Evolutionary conservation across 2,329 filamentous ascomycete species (phyloP).

Genomic region (Tolypocladium sp.): DNA sequence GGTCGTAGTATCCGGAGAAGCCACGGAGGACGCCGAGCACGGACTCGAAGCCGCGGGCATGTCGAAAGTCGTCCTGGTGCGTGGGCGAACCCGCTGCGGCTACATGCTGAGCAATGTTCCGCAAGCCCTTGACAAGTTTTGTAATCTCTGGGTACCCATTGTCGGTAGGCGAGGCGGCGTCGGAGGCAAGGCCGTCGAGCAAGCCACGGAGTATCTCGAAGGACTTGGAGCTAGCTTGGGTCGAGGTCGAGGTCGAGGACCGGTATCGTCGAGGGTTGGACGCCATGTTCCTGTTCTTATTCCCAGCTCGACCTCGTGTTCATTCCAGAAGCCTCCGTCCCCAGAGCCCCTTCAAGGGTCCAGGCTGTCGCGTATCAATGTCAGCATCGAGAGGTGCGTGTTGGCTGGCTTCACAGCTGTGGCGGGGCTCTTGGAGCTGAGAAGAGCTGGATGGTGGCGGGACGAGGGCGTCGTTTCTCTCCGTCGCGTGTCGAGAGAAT

Average conservation of each 20-base stretch:
- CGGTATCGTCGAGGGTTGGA: conserved; percentile 48
- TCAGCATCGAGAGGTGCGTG: conserved; percentile 23
- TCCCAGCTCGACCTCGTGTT: conserved; percentile 7
- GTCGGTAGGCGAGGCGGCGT: conserved; percentile 19
- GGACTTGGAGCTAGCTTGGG: conserved; percentile 51
- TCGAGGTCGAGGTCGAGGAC: conserved; percentile 55
- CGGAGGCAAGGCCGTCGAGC: conserved; percentile 35
- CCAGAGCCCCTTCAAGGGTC: conserved; percentile 28
- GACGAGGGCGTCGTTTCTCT: neutral
- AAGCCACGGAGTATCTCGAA: conserved; percentile 48
- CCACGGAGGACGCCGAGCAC: conserved; percentile 61
- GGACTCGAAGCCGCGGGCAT: conserved; percentile 68
- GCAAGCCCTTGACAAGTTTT: conserved; percentile 45
- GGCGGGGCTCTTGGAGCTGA: conserved; percentile 13
- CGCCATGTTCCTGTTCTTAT: conserved; percentile 33
- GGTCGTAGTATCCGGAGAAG: conserved; percentile 69
- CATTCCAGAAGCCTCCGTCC: conserved; percentile 12
- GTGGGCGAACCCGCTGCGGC: conserved; percentile 37
- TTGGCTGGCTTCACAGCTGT: conserved; percentile 10
- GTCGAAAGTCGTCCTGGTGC: conserved; percentile 73
- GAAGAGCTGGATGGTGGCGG: neutral
- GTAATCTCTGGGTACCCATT: conserved; percentile 39
- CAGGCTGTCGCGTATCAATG: conserved; percentile 19
- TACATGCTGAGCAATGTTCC: conserved; percentile 57
- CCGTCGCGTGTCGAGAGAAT: neutral